These are phyloP conservation scores for Phytomonas serpens DNA, from an alignment of 208 protist species.

Conservation along the genomic window DNA sequence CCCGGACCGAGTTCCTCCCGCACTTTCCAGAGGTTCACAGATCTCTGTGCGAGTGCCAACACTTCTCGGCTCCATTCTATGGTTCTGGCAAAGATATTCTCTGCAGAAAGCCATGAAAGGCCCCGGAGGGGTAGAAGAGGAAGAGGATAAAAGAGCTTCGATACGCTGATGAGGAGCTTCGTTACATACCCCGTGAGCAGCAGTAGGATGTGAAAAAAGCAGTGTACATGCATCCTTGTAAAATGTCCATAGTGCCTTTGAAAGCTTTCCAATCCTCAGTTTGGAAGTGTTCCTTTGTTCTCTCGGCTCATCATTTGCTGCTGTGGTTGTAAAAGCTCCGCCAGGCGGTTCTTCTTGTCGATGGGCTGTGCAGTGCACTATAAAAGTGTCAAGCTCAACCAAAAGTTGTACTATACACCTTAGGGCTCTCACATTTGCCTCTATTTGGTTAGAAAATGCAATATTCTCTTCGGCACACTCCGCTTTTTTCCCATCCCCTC, in stretches of 20 bases:
- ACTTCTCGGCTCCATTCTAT: background rate
- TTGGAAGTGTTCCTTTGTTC: background rate
- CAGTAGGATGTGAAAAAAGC: background rate
- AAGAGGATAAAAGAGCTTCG: background rate
- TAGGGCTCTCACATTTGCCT: background rate
- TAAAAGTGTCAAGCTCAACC: background rate
- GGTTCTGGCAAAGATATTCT: background rate
- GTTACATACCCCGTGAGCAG: background rate
- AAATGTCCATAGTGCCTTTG: background rate
- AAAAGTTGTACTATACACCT: background rate
- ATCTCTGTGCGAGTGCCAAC: background rate
- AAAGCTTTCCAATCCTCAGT: background rate
- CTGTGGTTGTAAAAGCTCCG: background rate
- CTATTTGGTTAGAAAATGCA: background rate
- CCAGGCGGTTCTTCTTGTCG: background rate
- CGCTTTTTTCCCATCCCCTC: background rate
- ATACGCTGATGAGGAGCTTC: background rate
- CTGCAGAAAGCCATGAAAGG: background rate
- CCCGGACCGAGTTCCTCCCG: background rate
- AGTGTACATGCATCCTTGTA: background rate
- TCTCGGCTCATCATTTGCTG: background rate
- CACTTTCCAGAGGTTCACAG: background rate
- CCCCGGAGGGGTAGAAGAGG: background rate
- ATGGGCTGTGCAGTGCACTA: background rate
- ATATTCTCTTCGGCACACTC: background rate